These are phyloP conservation scores for Polyporus arcularius DNA, from an alignment of 768 basidiomycete genomes.

Conservation along the genomic window DNA sequence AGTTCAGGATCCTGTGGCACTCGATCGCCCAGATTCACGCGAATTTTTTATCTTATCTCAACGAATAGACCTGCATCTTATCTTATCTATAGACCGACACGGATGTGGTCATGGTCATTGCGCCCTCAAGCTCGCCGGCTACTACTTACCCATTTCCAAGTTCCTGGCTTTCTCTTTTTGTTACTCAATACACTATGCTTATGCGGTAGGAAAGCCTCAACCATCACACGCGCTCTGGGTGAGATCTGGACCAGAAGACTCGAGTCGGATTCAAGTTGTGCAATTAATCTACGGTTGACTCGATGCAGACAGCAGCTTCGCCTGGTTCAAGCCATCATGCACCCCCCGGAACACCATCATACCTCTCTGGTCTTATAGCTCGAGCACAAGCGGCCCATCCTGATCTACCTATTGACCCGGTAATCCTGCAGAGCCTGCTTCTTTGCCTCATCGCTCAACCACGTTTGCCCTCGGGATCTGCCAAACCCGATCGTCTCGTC, in stretches of 20 bases:
- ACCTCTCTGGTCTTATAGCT: slow-evolving; percentile 40
- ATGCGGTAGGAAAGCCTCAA: too few relatives aligned
- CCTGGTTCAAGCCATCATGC: neutral
- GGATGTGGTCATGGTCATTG: neutral
- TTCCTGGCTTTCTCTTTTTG: too few relatives aligned
- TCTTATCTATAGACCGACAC: neutral
- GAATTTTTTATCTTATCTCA: slow-evolving; percentile 15
- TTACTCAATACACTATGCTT: too few relatives aligned
- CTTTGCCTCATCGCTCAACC: slow-evolving; percentile 55
- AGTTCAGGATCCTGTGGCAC: neutral
- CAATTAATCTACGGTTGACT: too few relatives aligned
- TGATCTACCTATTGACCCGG: slow-evolving; percentile 59
- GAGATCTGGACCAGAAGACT: too few relatives aligned
- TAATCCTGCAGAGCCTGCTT: slow-evolving; percentile 66
- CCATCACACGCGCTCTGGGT: too few relatives aligned
- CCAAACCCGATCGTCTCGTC: neutral
- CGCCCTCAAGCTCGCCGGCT: neutral
- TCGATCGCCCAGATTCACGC: neutral
- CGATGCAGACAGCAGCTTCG: neutral
- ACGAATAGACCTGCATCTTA: neutral
- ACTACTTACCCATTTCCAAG: too few relatives aligned
- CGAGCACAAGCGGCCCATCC: slow-evolving; percentile 46
- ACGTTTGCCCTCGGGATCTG: slow-evolving; percentile 9
- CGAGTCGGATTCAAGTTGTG: too few relatives aligned
- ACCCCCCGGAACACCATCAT: slow-evolving; percentile 21